These are phyloP conservation scores for Cytospora piceicola DNA, from an alignment of 2,329 filamentous ascomycete species.

Conservation along the genomic window DNA sequence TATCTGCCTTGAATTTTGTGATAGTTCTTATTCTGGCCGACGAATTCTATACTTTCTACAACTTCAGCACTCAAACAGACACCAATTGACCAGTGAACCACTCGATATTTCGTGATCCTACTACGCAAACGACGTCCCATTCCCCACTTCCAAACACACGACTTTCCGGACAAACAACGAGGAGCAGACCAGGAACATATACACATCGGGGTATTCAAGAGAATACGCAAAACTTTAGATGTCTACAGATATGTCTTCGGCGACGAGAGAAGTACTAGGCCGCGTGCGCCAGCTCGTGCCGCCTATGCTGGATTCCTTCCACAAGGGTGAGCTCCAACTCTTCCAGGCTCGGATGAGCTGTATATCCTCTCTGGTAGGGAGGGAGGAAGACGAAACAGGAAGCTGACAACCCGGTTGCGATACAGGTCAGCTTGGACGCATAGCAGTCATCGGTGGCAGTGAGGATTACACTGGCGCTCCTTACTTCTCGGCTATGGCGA, in stretches of 20 bases:
- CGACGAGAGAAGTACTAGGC: constrained; percentile 74
- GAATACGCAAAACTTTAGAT: constrained; percentile 1
- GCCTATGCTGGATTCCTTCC: constrained; percentile 92
- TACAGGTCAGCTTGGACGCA: constrained; percentile 84
- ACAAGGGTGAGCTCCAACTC: constrained; percentile 72
- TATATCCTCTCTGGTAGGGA: background rate
- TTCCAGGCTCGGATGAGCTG: constrained; percentile 5
- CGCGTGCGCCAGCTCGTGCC: constrained; percentile 91
- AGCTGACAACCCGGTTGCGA: constrained; percentile 24
- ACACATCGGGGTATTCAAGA: no score
- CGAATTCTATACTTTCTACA: background rate
- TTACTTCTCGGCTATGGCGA: constrained; percentile 98
- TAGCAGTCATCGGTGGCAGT: constrained; percentile 93
- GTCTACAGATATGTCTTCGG: constrained; percentile 61
- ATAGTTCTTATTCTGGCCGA: background rate
- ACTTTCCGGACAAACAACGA: background rate
- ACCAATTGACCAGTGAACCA: background rate
- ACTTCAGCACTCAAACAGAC: background rate
- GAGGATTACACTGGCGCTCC: constrained; percentile 96
- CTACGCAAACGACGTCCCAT: background rate
- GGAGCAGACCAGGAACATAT: background rate
- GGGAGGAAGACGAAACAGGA: background rate
- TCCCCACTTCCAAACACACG: background rate
- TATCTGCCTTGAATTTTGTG: background rate
- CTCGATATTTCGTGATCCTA: background rate